A percentile compares a stretch with the other conserved stretches of the same genome.
Evolutionary conservation across 2,329 filamentous ascomycete genomes (phyloP).

Genomic region (Xylariaceae sp.): DNA sequence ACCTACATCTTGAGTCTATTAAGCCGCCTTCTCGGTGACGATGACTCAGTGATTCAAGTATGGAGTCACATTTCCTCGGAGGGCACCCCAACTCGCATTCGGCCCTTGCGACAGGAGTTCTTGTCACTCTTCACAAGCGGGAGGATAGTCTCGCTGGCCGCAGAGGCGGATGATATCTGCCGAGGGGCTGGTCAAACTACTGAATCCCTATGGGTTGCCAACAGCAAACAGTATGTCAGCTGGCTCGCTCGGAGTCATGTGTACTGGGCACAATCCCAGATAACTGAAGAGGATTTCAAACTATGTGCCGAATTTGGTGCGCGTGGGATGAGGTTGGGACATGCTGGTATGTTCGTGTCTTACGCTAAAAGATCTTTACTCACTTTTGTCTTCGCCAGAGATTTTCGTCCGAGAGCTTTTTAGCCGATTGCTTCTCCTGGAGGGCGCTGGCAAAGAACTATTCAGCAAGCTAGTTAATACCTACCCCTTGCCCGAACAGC

Average conservation of each 20-base stretch:
- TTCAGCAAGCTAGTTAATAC: constrained; percentile 34
- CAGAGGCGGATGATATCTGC: constrained; percentile 52
- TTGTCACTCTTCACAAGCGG: constrained; percentile 46
- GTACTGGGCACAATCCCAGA: constrained; percentile 37
- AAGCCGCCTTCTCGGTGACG: constrained; percentile 38
- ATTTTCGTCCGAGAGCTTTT: constrained; percentile 35
- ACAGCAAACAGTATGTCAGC: constrained; percentile 58
- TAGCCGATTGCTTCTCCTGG: constrained; percentile 24
- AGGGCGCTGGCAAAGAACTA: constrained; percentile 22
- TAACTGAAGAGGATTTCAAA: constrained; percentile 37
- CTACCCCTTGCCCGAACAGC: constrained; percentile 43
- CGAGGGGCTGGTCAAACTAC: constrained; percentile 35
- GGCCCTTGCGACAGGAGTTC: constrained; percentile 42
- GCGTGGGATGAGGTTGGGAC: constrained; percentile 66
- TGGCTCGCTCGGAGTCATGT: constrained; percentile 69
- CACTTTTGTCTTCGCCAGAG: constrained; percentile 36
- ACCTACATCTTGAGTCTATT: constrained; percentile 44
- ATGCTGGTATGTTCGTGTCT: constrained; percentile 53
- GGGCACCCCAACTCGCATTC: constrained; percentile 24
- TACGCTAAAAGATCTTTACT: neutral
- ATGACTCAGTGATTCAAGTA: constrained; percentile 28
- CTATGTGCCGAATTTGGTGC: constrained; percentile 48
- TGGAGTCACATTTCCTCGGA: constrained; percentile 24
- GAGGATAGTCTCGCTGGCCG: constrained; percentile 46
- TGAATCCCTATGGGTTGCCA: constrained; percentile 55